Evolutionary conservation across 148 eudicot species (phyloP).

Genomic region (Arbutus unedo): DNA sequence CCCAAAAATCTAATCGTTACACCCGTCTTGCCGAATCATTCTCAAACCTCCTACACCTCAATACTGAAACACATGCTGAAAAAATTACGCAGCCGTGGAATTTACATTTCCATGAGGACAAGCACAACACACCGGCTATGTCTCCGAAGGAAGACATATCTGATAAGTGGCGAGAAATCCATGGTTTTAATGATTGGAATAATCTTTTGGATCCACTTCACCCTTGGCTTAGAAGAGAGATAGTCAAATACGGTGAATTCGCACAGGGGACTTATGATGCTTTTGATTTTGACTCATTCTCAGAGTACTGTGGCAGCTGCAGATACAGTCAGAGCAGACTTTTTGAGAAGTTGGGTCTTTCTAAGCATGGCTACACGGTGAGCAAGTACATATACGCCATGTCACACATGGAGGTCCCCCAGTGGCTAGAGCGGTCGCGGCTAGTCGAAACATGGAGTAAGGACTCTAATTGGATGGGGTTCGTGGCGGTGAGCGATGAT

Average conservation of each 20-base stretch:
- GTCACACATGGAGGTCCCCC: constrained; percentile 57
- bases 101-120: constrained; percentile 28
- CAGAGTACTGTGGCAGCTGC: constrained; percentile 71
- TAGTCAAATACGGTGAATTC: constrained; percentile 72
- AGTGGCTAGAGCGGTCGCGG: constrained; percentile 55
- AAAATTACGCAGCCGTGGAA: constrained; percentile 15
- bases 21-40: constrained; percentile 26
- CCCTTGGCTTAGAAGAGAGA: constrained; percentile 52
- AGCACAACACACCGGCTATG: constrained; percentile 35
- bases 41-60: constrained; percentile 29
- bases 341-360: constrained; percentile 43
- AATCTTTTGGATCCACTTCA: constrained; percentile 48
- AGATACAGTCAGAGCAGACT: constrained; percentile 37
- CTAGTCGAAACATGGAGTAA: constrained; percentile 58
- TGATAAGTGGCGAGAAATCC: constrained; percentile 42
- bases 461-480: constrained; percentile 83
- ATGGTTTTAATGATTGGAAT: constrained; percentile 47
- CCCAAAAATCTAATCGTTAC: not conserved
- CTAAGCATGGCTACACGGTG: constrained; percentile 45
- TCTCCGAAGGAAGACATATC: constrained; percentile 60
- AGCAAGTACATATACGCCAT: constrained; percentile 68
- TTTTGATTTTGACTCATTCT: constrained; percentile 55
- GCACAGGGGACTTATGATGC: constrained; percentile 82
- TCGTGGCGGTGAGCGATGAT: constrained; percentile 63
- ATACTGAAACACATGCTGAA: constrained; percentile 23